Conservation (phyloP, 495 filamentous ascomycete genomes). For the Bacidia gigantensis region DNA sequence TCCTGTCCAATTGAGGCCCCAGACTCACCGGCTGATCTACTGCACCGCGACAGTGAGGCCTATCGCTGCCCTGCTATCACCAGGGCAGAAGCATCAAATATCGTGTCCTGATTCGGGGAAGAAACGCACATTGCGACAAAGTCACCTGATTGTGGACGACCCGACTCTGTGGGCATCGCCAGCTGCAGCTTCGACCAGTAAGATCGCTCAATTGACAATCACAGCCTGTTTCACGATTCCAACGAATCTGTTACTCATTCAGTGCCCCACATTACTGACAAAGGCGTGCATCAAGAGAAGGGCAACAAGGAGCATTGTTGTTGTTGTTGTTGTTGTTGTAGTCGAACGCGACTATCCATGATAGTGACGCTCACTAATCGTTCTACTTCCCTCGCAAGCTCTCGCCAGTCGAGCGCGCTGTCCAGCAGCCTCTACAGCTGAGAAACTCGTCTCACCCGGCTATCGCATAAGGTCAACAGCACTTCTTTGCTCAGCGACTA, state of each 20-base stretch:
- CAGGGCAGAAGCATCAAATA: not conserved
- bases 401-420: conserved; percentile 1
- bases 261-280: not conserved
- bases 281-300: not conserved
- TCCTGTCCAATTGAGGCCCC: conserved; percentile 2
- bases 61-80: conserved; percentile 5
- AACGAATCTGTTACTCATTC: not conserved
- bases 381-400: conserved; percentile 6
- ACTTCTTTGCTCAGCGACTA: conserved; percentile 4
- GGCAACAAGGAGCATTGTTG: not conserved
- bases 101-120: conserved; percentile 1
- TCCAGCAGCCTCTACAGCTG: not conserved
- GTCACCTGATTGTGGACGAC: conserved; percentile 10
- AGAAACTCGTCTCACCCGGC: conserved; percentile 5
- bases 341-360: conserved; percentile 10
- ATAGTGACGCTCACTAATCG: conserved; percentile 12
- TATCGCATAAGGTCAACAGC: conserved; percentile 19
- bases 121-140: conserved; percentile 5
- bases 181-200: conserved; percentile 4
- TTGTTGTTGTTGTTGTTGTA: too few species aligned
- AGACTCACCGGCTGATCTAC: conserved; percentile 12
- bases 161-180: conserved; percentile 1
- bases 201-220: conserved; percentile 7
- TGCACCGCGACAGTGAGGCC: conserved; percentile 8
- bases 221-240: not conserved